A percentile compares a stretch with the other conserved stretches of the same genome.
phyloP scores from a whole-genome alignment of 2,329 filamentous ascomycete genomes.

The Amesomyces nigricolor region DNA sequence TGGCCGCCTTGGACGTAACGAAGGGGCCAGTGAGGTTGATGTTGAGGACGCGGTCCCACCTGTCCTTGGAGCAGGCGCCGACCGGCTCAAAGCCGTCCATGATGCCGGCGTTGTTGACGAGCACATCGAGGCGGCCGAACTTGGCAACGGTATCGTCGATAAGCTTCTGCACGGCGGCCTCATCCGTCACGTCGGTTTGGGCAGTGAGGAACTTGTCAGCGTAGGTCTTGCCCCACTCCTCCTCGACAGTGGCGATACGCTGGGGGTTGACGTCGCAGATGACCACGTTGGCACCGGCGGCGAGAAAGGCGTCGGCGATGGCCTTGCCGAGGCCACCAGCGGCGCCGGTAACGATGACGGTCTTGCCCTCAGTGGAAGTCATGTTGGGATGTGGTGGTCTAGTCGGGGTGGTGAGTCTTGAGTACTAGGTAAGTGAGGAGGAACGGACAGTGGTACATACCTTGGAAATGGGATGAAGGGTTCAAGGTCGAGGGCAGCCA shows the following conservation, averaged over 20 bases:
- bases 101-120: slow-evolving; percentile 54
- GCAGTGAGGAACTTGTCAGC: slow-evolving; percentile 26
- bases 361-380: slow-evolving; percentile 25
- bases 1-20: slow-evolving; percentile 45
- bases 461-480: too few species aligned
- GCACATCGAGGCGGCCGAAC: slow-evolving; percentile 43
- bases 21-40: slow-evolving; percentile 54
- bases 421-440: too few species aligned
- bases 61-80: slow-evolving; percentile 38
- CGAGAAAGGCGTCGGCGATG: slow-evolving; percentile 31
- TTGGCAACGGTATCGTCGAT: slow-evolving; percentile 29
- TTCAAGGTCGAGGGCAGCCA: too few species aligned
- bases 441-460: too few species aligned
- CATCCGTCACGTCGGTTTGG: slow-evolving; percentile 31
- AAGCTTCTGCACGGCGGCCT: slow-evolving; percentile 29
- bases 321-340: slow-evolving; percentile 34
- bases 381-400: slow-evolving; percentile 5
- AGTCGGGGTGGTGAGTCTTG: neutral
- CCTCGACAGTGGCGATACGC: slow-evolving; percentile 26
- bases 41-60: slow-evolving; percentile 50
- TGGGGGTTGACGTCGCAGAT: slow-evolving; percentile 32
- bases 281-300: slow-evolving; percentile 32
- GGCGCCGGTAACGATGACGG: slow-evolving; percentile 31
- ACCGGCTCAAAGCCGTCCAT: slow-evolving; percentile 52
- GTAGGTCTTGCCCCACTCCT: slow-evolving; percentile 25